Conservation (phyloP, 306 rosid genomes). For the Castanea sativa region DNA sequence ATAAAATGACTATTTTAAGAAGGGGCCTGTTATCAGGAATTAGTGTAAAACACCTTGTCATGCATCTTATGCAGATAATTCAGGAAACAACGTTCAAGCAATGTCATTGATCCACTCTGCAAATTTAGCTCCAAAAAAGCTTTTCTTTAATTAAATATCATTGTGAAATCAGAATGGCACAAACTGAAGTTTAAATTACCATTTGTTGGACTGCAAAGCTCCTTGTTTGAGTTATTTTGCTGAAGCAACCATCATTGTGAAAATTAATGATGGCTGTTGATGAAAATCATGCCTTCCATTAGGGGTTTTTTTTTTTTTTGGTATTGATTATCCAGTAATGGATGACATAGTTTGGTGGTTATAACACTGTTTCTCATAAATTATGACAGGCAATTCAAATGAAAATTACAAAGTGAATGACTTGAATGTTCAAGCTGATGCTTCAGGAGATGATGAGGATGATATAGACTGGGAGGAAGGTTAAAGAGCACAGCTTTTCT, state of each 20-base stretch:
- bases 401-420: constrained; percentile 68
- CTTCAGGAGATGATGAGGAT: constrained; percentile 55
- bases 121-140: background rate
- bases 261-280: background rate
- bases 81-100: background rate
- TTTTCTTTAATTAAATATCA: background rate
- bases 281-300: background rate
- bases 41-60: background rate
- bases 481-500: constrained; percentile 23
- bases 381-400: constrained; percentile 49
- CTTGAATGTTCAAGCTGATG: constrained; percentile 78
- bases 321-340: background rate
- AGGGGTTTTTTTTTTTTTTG: background rate
- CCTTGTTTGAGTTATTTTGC: background rate
- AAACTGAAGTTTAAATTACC: background rate
- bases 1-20: background rate
- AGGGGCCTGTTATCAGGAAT: background rate
- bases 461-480: constrained; percentile 96
- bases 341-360: background rate
- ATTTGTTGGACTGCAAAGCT: background rate
- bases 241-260: background rate
- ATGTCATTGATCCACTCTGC: background rate
- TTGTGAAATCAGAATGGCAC: background rate
- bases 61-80: background rate
- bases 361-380: background rate